Conservation (phyloP, 495 filamentous ascomycete genomes). For the Cercophora scortea region DNA sequence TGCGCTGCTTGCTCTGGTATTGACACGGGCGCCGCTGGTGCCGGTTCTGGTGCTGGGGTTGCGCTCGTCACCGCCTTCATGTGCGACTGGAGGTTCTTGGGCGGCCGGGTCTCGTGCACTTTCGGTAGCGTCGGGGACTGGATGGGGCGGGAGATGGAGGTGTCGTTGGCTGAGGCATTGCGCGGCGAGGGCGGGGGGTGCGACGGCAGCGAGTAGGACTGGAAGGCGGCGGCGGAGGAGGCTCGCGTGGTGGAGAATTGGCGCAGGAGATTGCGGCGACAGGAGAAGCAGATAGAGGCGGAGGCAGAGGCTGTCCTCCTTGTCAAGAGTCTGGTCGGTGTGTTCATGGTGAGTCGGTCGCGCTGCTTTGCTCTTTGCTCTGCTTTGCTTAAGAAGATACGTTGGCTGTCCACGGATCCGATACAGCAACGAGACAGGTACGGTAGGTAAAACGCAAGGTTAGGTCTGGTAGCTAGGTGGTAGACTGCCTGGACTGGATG, state of each 20-base stretch:
- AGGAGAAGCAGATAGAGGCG: slow-evolving; percentile 15
- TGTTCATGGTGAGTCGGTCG: slow-evolving; percentile 14
- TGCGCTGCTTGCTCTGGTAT: slow-evolving; percentile 53
- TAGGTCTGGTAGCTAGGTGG: too few relatives aligned
- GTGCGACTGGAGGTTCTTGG: slow-evolving; percentile 19
- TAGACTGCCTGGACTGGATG: too few relatives aligned
- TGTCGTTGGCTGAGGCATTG: slow-evolving; percentile 57
- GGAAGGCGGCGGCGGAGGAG: slow-evolving; percentile 56
- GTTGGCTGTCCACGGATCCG: too few relatives aligned
- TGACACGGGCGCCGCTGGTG: background rate
- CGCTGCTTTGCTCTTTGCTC: too few relatives aligned
- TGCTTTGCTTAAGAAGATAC: too few relatives aligned
- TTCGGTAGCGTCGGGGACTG: slow-evolving; percentile 27
- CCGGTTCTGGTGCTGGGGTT: background rate
- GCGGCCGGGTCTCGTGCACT: slow-evolving; percentile 47
- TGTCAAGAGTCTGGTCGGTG: slow-evolving; percentile 12
- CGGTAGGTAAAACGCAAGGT: too few relatives aligned
- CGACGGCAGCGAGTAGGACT: slow-evolving; percentile 60
- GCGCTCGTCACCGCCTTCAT: background rate
- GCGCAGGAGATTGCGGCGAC: slow-evolving; percentile 35
- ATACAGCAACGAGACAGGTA: too few relatives aligned
- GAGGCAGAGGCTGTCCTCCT: slow-evolving; percentile 6
- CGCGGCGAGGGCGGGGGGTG: slow-evolving; percentile 55
- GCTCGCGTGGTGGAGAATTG: slow-evolving; percentile 54
- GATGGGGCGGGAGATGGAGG: slow-evolving; percentile 54